Conservation (phyloP, 2,329 filamentous ascomycete species). For the Penicillium sp. region DNA sequence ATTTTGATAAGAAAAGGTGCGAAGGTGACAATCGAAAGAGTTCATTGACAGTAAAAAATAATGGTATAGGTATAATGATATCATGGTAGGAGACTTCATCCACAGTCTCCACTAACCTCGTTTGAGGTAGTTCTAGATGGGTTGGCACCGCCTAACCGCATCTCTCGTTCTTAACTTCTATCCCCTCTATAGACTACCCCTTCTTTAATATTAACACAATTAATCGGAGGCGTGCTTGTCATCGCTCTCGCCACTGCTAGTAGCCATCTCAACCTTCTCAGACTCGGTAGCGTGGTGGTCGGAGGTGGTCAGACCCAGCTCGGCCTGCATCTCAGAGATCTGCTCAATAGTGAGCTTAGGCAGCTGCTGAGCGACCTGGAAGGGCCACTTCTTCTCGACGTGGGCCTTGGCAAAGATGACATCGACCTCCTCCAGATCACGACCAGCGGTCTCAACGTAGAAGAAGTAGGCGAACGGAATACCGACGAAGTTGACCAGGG, state of each 20-base stretch:
- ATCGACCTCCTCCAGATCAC: constrained; percentile 96
- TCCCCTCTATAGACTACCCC: not conserved
- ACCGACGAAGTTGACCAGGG: constrained; percentile 59
- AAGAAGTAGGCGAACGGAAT: constrained; percentile 90
- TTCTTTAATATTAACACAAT: constrained; percentile 4
- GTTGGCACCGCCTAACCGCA: not conserved
- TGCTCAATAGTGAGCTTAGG: constrained; percentile 92
- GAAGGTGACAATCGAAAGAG: not conserved
- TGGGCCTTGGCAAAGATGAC: constrained; percentile 92
- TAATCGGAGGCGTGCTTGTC: constrained; percentile 1
- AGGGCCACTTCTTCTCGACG: constrained; percentile 97
- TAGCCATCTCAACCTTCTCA: constrained; percentile 2
- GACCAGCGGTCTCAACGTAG: constrained; percentile 77
- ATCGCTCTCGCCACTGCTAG: constrained; percentile 1
- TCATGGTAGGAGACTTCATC: not conserved
- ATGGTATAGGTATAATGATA: constrained; percentile 5
- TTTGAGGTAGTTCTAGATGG: not conserved
- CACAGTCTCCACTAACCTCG: not conserved
- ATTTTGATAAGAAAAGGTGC: not conserved
- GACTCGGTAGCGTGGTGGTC: not conserved
- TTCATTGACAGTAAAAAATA: not conserved
- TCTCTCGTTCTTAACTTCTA: not conserved
- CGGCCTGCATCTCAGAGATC: constrained; percentile 59
- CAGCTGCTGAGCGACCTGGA: constrained; percentile 94
- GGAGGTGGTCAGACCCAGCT: not conserved